Base-by-base conservation (phyloP, 495 filamentous ascomycete genomes). In the Penicillium pancosmium region DNA sequence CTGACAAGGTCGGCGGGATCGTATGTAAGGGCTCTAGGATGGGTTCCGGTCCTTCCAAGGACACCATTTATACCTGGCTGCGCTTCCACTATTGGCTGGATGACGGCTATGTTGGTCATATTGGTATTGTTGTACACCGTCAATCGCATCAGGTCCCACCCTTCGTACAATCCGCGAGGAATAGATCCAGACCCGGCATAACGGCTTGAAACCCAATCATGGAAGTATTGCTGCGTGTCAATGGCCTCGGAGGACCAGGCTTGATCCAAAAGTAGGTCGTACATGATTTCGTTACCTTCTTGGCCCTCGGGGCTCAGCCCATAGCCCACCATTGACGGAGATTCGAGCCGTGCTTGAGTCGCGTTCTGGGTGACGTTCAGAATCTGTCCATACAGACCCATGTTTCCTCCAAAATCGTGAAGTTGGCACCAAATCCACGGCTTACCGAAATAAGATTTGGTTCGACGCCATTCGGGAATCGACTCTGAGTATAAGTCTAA, bases 241-340 rank as follows among this genome's bases (percentile, higher is more conserved):
- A 84, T 71, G 2, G 81, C 76, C 4, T 65, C 63, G 0, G 35
- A 34, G 8, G 66, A 71, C 80, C 80, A 83, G 11, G 79, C 80
- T 63, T 84, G 80, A 38, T 80, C 78, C 5, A 84, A 68, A 0
- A 83, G 62, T 8, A 83, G 63, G 53, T 79, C 69, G 55, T 83
- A 83, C 55, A 83, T 73, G 55, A 84, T 77, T 43, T 84, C 79
- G 53, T 84, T 84, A n/a, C 80, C 79, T 55, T 83, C 80, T 54
- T 82, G 81, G 6, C 79, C 80, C 56, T 82, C 81, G 52, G 76
- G 76, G 9, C 74, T 79, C 16, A 80, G 65, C 6, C 80, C 78
- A 41, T 79, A 78, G 7, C 81, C 81, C 15, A 80, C 70, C 43
- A 82, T 57, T 7, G 68, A 73, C 4, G 66, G 66, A 0, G 73